A percentile compares a stretch with the other conserved stretches of the same genome.
Conservation (phyloP, 768 basidiomycete genomes). For the Rhizopogon rudus region DNA sequence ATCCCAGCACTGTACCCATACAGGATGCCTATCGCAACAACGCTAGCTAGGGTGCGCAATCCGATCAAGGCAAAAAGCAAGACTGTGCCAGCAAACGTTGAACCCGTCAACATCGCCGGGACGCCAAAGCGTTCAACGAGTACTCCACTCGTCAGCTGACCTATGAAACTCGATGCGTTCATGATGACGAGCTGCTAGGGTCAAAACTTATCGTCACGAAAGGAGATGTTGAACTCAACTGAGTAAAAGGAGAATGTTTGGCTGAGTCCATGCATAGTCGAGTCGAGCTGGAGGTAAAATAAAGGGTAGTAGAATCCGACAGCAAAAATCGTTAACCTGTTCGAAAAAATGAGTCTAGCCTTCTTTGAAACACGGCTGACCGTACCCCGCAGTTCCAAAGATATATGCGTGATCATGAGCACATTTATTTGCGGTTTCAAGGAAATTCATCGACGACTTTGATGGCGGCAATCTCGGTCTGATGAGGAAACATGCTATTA, state of each 20-base stretch:
- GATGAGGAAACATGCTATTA: constrained; percentile 37
- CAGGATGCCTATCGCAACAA: constrained; percentile 37
- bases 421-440: constrained; percentile 17
- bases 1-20: constrained; percentile 53
- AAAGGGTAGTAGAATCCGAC: constrained; percentile 49
- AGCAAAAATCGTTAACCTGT: constrained; percentile 26
- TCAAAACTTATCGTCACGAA: background rate
- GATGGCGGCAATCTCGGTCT: constrained; percentile 34
- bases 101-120: constrained; percentile 30
- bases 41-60: constrained; percentile 32
- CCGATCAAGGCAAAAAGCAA: constrained; percentile 46
- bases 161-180: constrained; percentile 49
- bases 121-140: constrained; percentile 39
- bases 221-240: constrained; percentile 27
- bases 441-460: constrained; percentile 16
- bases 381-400: constrained; percentile 23
- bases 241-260: constrained; percentile 53
- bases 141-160: constrained; percentile 46
- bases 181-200: constrained; percentile 45
- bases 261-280: constrained; percentile 41
- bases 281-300: constrained; percentile 56
- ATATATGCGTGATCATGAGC: constrained; percentile 20
- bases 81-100: constrained; percentile 33
- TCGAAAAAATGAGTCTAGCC: background rate
- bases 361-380: background rate